Base-by-base conservation (phyloP, 805 yeast species). In the Candida fluviatilis region DNA sequence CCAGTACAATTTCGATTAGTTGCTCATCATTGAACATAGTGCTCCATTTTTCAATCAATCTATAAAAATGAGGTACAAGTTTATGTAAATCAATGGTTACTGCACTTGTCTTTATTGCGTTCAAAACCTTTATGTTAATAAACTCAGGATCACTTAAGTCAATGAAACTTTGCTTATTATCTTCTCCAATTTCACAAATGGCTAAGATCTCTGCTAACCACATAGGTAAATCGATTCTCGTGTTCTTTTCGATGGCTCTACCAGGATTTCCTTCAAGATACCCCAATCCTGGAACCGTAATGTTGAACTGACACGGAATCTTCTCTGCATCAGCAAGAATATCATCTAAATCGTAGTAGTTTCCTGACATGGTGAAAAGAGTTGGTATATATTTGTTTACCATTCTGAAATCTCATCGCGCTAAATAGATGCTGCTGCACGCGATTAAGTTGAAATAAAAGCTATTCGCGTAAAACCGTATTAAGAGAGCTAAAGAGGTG, bases 151-250 rank as follows among this genome's bases (percentile, higher is more conserved):
- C 79, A 18, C 77, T 62, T 38, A 89, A 66, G 35, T 78, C 82
- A 4, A 87, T 66, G 49, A 87, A 85, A 4, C 84, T 77, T 4
- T 46, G 50, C 16, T 26, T 24, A 5, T 47, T 46, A 11, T 58
- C 65, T 6, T 52, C 62, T 0, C 60, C 57, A 24, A 58, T 47
- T 23, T 55, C 56, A 46, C 60, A 65, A 31, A 46, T 55, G 0
- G 95, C 95, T 23, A 90, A 62, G 1, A 84, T 75, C 41, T 81
- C 81, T 0, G 96, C 95, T 29, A 91, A 61, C 98, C 98, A 91
- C 19, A 89, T 58, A 0, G 98, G 98, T 17, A 91, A 67, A 41
- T 85, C 90, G 3, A 88, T 51, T 50, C 79, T 80, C 2, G 89
- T 70, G 24, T 78, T 80, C 49, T 76, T 71, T 38, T 64, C 60